Base-by-base conservation (phyloP, 2,329 filamentous ascomycete species). In the Nemania abortiva region DNA sequence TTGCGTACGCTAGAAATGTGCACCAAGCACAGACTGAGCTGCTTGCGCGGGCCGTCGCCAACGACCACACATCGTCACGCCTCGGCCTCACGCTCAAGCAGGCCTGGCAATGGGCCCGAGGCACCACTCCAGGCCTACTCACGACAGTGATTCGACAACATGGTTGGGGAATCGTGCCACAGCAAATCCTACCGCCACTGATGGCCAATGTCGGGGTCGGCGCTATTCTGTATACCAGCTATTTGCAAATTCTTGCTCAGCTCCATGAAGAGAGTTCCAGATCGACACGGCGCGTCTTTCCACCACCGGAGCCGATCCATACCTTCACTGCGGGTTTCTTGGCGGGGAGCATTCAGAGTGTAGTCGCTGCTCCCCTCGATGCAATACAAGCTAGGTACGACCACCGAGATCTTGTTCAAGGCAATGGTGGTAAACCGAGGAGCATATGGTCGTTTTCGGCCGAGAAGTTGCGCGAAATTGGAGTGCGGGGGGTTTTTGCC, bases 321-420 rank as follows among this genome's bases (percentile, higher is more conserved):
- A 92, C 91, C 1, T 92, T 94, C 66, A 82, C 88, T 0, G 92
- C 92, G 0, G 92, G 92, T 0, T 84, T 93, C 42, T 79, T 91
- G 0, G 92, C 91, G 0, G 92, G 92, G 0, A 84, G 84, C 1
- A 79, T 94, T 0, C 92, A 94, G 79, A 92, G 90, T 69, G 76
- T 94, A 18, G 78, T 94, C 10, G 92, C 92, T 0, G 92, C 92
- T 0, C 92, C 92, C 0, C 83, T 94, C 6, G 92, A 95, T 72
- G 92, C 92, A 0, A 87, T 95, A 2, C 91, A 93, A 75, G 89
- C 91, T 4, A 86, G 92, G 9, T 94, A 92, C 79, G 90, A 92
- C 74, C 86, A 88, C 72, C 81, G 81, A 0, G 84, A 86, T 42
- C 74, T 86, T 50, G 81, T 86, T 73, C 78, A 81, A 20, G 79